Evolutionary conservation across 2,329 filamentous ascomycete genomes (phyloP).

Genomic region (Ceratocystis harringtonii): DNA sequence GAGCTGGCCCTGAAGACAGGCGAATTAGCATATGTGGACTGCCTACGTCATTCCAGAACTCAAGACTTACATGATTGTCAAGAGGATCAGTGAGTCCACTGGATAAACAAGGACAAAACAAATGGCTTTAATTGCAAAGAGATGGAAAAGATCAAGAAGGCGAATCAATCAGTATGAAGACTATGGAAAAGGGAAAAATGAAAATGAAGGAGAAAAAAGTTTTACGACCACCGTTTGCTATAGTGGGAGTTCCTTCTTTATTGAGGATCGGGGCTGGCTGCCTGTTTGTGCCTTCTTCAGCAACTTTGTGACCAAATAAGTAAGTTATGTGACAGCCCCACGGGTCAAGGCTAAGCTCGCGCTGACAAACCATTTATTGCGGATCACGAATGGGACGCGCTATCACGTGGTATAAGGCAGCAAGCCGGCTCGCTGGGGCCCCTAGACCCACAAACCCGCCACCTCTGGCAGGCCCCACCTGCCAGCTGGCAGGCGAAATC

Average conservation of each 20-base stretch:
- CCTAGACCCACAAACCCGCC: not conserved
- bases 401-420: slow-evolving; percentile 1
- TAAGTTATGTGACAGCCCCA: no score
- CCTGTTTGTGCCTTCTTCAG: not conserved
- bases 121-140: no score
- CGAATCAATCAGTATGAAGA: no score
- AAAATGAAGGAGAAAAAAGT: not conserved
- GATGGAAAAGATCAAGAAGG: no score
- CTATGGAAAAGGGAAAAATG: not conserved
- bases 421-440: not conserved
- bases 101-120: not conserved
- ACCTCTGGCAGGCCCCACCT: not conserved
- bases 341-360: not conserved
- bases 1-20: slow-evolving; percentile 5
- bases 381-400: slow-evolving; percentile 5
- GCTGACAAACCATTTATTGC: not conserved
- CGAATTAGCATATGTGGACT: not conserved
- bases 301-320: not conserved
- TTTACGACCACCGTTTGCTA: not conserved
- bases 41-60: not conserved
- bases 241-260: not conserved
- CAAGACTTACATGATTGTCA: slow-evolving; percentile 10
- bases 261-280: not conserved
- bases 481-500: slow-evolving; percentile 3
- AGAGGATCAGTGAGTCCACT: not conserved